phyloP scores from a whole-genome alignment of 2,329 filamentous ascomycete species.

The Coniochaeta prunicola region DNA sequence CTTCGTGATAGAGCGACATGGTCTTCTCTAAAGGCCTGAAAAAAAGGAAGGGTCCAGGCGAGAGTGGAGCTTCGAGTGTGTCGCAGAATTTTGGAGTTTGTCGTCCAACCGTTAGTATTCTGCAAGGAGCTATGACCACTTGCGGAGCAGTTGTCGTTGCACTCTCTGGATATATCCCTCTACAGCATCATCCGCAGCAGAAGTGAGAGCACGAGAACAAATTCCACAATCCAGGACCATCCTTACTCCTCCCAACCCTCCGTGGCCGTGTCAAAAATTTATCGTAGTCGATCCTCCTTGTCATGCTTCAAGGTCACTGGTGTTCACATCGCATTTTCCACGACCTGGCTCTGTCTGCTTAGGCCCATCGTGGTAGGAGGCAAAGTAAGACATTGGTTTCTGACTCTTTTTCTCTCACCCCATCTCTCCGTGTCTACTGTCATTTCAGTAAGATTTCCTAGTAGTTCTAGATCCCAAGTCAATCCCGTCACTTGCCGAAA shows the following conservation, averaged over 20 bases:
- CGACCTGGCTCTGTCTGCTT: no score
- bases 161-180: not conserved
- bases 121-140: not conserved
- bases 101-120: not conserved
- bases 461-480: not conserved
- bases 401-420: not conserved
- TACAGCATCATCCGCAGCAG: no score
- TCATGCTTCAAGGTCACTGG: no score
- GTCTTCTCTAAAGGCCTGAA: not conserved
- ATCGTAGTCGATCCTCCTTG: no score
- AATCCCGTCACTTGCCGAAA: not conserved
- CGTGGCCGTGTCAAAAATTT: no score
- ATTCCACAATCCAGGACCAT: no score
- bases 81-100: not conserved
- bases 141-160: not conserved
- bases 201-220: no score
- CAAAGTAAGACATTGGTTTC: no score
- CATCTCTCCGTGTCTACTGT: not conserved
- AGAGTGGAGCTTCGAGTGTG: conserved; percentile 1
- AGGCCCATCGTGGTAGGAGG: no score
- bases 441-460: no score
- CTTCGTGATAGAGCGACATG: conserved; percentile 96
- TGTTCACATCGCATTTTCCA: no score
- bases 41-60: not conserved
- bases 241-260: no score